These are phyloP conservation scores for Darksidea phi DNA, from an alignment of 495 filamentous ascomycete species.

Conservation along the genomic window DNA sequence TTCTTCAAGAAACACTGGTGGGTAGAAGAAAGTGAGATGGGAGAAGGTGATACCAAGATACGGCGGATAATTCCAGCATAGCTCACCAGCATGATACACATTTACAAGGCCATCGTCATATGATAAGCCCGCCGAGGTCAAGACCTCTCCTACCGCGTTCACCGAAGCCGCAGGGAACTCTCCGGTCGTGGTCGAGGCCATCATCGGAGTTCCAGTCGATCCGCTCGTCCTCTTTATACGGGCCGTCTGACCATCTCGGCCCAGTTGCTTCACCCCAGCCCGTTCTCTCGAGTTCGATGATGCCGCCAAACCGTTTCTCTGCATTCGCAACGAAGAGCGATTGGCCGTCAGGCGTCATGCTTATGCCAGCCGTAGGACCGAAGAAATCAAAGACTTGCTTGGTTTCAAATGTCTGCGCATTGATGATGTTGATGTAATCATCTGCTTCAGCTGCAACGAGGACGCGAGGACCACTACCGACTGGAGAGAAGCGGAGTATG, in stretches of 20 bases:
- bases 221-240: background rate
- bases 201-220: conserved; percentile 4
- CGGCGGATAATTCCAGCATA: conserved; percentile 6
- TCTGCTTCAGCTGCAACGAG: conserved; percentile 81
- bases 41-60: conserved; percentile 4
- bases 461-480: conserved; percentile 69
- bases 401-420: conserved; percentile 57
- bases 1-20: too few relatives aligned
- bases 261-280: conserved; percentile 13
- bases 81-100: background rate
- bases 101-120: conserved; percentile 14
- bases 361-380: conserved; percentile 77
- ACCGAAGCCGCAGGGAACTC: background rate
- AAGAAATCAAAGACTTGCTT: conserved; percentile 81
- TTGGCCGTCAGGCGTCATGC: conserved; percentile 68
- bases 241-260: background rate
- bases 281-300: conserved; percentile 69
- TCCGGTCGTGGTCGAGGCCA: background rate
- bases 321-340: conserved; percentile 68
- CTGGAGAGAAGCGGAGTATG: conserved; percentile 75
- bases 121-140: background rate
- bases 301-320: conserved; percentile 72
- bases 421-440: conserved; percentile 76
- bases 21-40: background rate
- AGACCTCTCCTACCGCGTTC: conserved; percentile 13